phyloP scores from a whole-genome alignment of 495 filamentous ascomycete species.

The Aspergillus funiculosus region DNA sequence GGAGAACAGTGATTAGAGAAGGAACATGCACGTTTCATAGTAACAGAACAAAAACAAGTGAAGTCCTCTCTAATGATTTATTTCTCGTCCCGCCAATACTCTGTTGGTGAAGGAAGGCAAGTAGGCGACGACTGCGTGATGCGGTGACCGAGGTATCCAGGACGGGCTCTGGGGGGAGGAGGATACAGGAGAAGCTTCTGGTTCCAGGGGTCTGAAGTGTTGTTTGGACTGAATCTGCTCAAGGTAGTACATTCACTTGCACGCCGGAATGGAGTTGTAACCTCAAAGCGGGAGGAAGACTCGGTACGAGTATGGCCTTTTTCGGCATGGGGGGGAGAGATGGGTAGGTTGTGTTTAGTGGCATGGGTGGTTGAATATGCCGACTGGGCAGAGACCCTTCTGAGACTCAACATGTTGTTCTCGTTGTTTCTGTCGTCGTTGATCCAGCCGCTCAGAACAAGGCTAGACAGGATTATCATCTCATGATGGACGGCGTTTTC shows the following conservation, averaged over 20 bases:
- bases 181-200: slow-evolving; percentile 13
- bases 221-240: background rate
- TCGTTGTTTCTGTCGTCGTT: slow-evolving; percentile 1
- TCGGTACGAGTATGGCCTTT: slow-evolving; percentile 1
- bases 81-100: slow-evolving; percentile 3
- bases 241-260: slow-evolving; percentile 4
- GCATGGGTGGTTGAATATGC: background rate
- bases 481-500: slow-evolving; percentile 23
- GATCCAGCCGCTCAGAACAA: slow-evolving; percentile 22
- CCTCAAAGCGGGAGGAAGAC: slow-evolving; percentile 5
- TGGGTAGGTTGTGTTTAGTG: background rate
- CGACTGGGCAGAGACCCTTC: background rate
- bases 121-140: slow-evolving; percentile 22
- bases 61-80: too few species aligned
- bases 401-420: background rate
- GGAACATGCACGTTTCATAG: background rate
- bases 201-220: slow-evolving; percentile 10
- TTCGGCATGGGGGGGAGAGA: slow-evolving; percentile 1
- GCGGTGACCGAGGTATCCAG: slow-evolving; percentile 13
- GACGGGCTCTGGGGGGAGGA: background rate
- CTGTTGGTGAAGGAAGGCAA: slow-evolving; percentile 9
- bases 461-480: slow-evolving; percentile 16
- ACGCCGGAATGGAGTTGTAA: slow-evolving; percentile 13
- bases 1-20: background rate
- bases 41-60: too few species aligned